A percentile compares a stretch with the other conserved stretches of the same genome.
These are phyloP conservation scores for Rhodofomes roseus DNA, from an alignment of 1,284 basidiomycete genomes.

Conservation along the genomic window DNA sequence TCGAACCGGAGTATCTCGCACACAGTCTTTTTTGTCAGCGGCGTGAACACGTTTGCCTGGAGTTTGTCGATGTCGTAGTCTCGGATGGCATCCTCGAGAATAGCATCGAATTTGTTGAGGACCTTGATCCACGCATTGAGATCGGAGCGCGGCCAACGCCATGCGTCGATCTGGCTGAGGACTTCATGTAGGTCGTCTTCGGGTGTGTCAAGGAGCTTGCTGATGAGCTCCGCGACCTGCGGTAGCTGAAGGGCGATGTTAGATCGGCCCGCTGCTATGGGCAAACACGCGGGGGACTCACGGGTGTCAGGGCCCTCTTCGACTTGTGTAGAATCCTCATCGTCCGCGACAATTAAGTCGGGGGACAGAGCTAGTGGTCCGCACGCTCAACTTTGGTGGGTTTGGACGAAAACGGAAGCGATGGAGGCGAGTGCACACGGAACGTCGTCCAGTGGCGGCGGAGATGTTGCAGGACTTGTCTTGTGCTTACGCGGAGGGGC, in stretches of 20 bases:
- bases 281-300: constrained; percentile 33
- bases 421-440: constrained; percentile 2
- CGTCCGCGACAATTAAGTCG: constrained; percentile 48
- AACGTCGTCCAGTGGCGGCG: constrained; percentile 11
- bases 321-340: constrained; percentile 83
- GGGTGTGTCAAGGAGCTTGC: constrained; percentile 58
- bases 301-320: constrained; percentile 71
- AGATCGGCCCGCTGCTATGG: constrained; percentile 1
- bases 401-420: not conserved
- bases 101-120: constrained; percentile 91
- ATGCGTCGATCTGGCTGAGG: constrained; percentile 66
- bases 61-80: constrained; percentile 83
- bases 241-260: constrained; percentile 49
- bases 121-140: constrained; percentile 95
- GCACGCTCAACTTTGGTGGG: constrained; percentile 6
- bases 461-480: constrained; percentile 12
- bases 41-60: constrained; percentile 80
- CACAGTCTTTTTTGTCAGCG: constrained; percentile 72
- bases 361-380: constrained; percentile 24
- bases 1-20: constrained; percentile 87
- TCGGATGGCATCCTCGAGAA: constrained; percentile 80
- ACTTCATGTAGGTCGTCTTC: constrained; percentile 64
- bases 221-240: constrained; percentile 73
- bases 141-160: constrained; percentile 97
- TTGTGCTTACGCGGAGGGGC: constrained; percentile 23